Evolutionary conservation across 2,329 filamentous ascomycete species (phyloP), one percentile per base, ranked within the genome.

Genomic region (Thelonectria rubi): DNA sequence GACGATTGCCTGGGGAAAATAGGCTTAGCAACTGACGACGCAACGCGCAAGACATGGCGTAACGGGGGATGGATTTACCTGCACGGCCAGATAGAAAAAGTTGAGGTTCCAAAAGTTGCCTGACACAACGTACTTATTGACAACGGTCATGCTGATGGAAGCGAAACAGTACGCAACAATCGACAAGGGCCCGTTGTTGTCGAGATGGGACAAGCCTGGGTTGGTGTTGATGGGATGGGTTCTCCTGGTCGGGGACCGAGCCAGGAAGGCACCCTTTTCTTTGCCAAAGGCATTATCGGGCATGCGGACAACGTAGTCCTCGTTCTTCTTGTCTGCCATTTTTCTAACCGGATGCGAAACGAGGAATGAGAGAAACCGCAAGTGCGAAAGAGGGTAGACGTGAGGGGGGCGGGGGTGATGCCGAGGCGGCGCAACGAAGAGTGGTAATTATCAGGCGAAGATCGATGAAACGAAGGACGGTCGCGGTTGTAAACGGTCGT

Each of bases 91-190:
- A 72, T 97, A 91, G 80, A 99, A 92, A 80, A 98, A 97, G 80
- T 97, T 97, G 73, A 99, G 81, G 80, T 99, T 99, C 87, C 96
- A 99, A 69, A 90, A 87, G 53, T 86, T 85, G 63, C 95, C 95
- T 8, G 93, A 97, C 48, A 99, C 88, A 65, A 97, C 94, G 78
- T 96, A 99, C 84, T 99, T 99, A 82, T 99, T 99, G 78, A 96
- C 95, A n/a, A 97, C 92, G 8, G 95, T 99, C 95, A 99, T 99
- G 78, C 94, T 87, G 75, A 99, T 99, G n/a, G 94, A 97, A 55
- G 94, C 92, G 73, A 91, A 83, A 79, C 95, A 99, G 83, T 99
- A 99, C 50, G 92, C 88, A 67, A 97, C 75, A 71, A 99, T 91
- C 20, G 94, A 93, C 49, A 95, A 76, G 47, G 87, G 82, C 15